These are phyloP conservation scores for Naganishia onofrii DNA, from an alignment of 768 basidiomycete genomes.

Conservation along the genomic window DNA sequence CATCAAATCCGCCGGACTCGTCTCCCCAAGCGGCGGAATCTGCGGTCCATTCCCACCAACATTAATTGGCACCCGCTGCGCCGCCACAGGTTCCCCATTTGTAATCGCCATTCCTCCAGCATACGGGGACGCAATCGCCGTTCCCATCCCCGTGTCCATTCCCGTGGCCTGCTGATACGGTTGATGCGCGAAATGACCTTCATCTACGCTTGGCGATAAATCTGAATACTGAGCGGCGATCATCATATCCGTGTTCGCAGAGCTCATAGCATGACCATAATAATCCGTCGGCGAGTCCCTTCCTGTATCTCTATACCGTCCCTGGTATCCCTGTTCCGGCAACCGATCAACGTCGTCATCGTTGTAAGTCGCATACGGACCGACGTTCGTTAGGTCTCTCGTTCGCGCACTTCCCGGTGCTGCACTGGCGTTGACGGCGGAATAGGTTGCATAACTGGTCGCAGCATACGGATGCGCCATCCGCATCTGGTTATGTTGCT, in stretches of 20 bases:
- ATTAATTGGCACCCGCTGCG: constrained; percentile 12
- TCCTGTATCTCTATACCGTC: background rate
- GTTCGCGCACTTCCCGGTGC: constrained; percentile 10
- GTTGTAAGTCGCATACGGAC: constrained; percentile 15
- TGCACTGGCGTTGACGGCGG: background rate
- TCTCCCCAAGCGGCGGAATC: constrained; percentile 8
- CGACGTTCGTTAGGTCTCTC: constrained; percentile 21
- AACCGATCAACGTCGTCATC: background rate
- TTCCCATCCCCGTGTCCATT: background rate
- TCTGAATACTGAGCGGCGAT: constrained; percentile 25
- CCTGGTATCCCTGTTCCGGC: background rate
- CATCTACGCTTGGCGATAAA: constrained; percentile 3
- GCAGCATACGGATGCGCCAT: constrained; percentile 17
- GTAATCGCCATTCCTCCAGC: constrained; percentile 15
- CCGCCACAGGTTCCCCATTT: background rate
- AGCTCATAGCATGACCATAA: constrained; percentile 23
- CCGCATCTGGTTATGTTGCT: background rate
- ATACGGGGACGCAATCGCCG: constrained; percentile 13
- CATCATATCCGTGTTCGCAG: constrained; percentile 12
- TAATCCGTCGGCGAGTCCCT: constrained; percentile 29
- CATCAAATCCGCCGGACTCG: background rate
- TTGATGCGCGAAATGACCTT: constrained; percentile 8
- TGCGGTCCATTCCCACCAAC: constrained; percentile 7
- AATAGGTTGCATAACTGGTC: background rate
- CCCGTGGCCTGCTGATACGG: too few relatives aligned